Percentiles rank a stretch among this genome's conserved stretches.
phyloP scores from a whole-genome alignment of 495 filamentous ascomycete species.

The Annulohypoxylon maeteangense region DNA sequence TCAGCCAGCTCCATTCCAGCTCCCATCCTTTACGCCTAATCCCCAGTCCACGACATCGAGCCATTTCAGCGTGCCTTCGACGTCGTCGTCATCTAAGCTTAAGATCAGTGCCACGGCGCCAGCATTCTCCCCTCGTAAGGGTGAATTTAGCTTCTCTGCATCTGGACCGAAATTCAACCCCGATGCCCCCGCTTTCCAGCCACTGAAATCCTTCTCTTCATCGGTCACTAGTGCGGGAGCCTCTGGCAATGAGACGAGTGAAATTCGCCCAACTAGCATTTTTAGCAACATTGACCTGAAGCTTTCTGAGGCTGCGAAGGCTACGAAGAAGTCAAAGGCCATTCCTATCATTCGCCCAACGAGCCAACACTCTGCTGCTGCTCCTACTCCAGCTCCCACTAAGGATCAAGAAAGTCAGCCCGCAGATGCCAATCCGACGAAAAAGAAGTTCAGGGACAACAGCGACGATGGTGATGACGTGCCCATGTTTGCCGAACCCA shows the following conservation, averaged over 20 bases:
- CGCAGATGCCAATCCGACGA: slow-evolving; percentile 70
- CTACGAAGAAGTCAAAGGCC: slow-evolving; percentile 78
- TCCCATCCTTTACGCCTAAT: slow-evolving; percentile 48
- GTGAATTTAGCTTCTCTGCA: slow-evolving; percentile 79
- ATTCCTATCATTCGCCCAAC: slow-evolving; percentile 82
- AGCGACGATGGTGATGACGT: slow-evolving; percentile 72
- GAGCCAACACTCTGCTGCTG: slow-evolving; percentile 47
- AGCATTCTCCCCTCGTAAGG: slow-evolving; percentile 73
- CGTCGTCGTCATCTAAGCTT: slow-evolving; percentile 43
- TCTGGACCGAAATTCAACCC: slow-evolving; percentile 78
- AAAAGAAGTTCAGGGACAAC: slow-evolving; percentile 70
- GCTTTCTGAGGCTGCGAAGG: slow-evolving; percentile 65
- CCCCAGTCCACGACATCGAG: slow-evolving; percentile 48
- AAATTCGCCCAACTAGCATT: slow-evolving; percentile 64
- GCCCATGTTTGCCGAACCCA: slow-evolving; percentile 70
- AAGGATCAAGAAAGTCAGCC: slow-evolving; percentile 65
- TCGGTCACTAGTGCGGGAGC: slow-evolving; percentile 51
- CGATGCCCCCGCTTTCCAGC: slow-evolving; percentile 83
- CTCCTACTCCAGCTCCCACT: slow-evolving; percentile 41
- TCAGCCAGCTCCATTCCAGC: slow-evolving; percentile 47
- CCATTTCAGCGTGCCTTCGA: slow-evolving; percentile 54
- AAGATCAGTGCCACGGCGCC: slow-evolving; percentile 77
- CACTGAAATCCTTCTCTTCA: slow-evolving; percentile 56
- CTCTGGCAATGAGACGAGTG: slow-evolving; percentile 50
- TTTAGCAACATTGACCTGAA: slow-evolving; percentile 79